Evolutionary conservation across 192 early-diverging fungal species (phyloP), one percentile per base, ranked within the genome.

Genomic region (Backusella mclennaniae): DNA sequence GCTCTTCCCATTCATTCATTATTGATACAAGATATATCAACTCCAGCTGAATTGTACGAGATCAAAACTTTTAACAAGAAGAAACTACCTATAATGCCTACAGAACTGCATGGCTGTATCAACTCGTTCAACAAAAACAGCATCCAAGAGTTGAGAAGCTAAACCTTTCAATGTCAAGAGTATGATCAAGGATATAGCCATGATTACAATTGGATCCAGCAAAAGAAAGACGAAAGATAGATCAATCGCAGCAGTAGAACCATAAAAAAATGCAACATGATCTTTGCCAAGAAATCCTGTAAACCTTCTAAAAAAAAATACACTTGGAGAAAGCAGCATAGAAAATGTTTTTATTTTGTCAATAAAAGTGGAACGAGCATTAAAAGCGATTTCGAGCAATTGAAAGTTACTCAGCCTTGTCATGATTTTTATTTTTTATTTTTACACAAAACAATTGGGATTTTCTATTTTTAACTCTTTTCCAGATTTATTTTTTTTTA

Each of bases 401-500:
- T 63, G 11, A 33, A 33, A 33, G 26, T 19, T 3, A 67, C 29
- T 67, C 66, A 29, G 21, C 35, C 29, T 33, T 33, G 31, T 67
- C 66, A 29, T 67, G 23, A 14, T 35, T 67, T 67, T 9, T 35
- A 15, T 66, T 67, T 67, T 67, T 31, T 21, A 56, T 56, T 56
- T 56, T 56, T 56, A 56, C 38, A 39, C 38, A 39, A 39, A 12
- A 39, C 38, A 53, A n/a, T 8, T n/a, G 49, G 21, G 6, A 21
- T 0, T 56, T 56, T 56, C 53, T n/a, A 63, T 63, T 59, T 59
- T 19, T 19, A 59, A 11, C 9, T 59, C 9, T 19, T 59, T 63
- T 21, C 53, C 53, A 56, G 4, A n/a, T 52, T 23, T 53, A 53
- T 53, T 74, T 66, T 74, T 67, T 56, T 75, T 52, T 66, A n/a